These are phyloP conservation scores for Paraconiothyrium brasiliense DNA, from an alignment of 2,329 filamentous ascomycete genomes.

Conservation along the genomic window DNA sequence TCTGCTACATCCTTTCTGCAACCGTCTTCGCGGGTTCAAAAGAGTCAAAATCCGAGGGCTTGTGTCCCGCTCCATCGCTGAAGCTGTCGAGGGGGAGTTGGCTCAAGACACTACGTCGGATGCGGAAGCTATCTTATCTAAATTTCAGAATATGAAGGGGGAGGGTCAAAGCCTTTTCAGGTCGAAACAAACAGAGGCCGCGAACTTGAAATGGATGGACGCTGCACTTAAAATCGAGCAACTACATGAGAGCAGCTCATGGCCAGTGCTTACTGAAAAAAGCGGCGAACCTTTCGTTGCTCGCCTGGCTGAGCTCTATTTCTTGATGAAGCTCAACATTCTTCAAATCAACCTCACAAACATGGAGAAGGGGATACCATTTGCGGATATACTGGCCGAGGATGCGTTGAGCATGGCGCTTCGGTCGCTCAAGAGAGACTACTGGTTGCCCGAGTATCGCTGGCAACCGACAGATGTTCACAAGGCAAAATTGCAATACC, in stretches of 20 bases:
- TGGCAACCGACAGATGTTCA: background rate
- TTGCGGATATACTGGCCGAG: background rate
- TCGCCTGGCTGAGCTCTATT: background rate
- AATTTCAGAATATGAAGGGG: background rate
- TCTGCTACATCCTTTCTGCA: background rate
- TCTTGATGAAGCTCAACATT: background rate
- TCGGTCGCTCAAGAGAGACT: background rate
- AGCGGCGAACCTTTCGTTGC: background rate
- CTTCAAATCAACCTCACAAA: background rate
- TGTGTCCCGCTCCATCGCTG: background rate
- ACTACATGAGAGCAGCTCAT: background rate
- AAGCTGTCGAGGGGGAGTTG: background rate
- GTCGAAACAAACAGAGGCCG: background rate
- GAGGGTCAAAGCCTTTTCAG: background rate
- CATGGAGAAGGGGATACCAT: background rate
- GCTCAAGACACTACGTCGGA: background rate
- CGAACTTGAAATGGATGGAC: background rate
- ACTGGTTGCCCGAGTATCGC: background rate
- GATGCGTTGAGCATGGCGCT: background rate
- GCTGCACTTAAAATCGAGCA: background rate
- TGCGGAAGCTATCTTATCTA: background rate
- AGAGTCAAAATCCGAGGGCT: background rate
- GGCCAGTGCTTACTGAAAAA: background rate
- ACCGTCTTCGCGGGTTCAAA: background rate
- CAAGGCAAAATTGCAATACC: background rate